phyloP scores from a whole-genome alignment of 2,329 filamentous ascomycete genomes.

The Hortaea sp. region DNA sequence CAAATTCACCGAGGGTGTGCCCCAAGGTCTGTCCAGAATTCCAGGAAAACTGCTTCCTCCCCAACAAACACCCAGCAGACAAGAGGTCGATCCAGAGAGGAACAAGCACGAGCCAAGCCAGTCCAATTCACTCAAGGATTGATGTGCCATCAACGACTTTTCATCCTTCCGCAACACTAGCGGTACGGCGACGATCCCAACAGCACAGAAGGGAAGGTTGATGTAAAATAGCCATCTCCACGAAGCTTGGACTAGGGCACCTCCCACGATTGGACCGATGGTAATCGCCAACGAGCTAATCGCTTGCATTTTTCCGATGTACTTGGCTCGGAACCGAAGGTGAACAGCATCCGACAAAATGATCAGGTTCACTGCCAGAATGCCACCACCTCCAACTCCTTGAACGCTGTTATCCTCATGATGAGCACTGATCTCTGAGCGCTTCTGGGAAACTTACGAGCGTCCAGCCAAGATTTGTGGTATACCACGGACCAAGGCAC shows the following conservation, averaged over 20 bases:
- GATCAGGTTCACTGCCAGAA: conserved; percentile 33
- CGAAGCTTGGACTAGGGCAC: conserved; percentile 11
- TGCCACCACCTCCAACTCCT: conserved; percentile 38
- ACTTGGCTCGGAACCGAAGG: conserved; percentile 14
- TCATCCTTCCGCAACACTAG: conserved; percentile 38
- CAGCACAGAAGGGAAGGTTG: conserved; percentile 27
- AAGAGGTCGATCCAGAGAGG: conserved; percentile 14
- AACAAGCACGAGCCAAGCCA: conserved; percentile 16
- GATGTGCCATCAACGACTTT: conserved; percentile 4
- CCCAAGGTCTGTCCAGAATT: conserved; percentile 1
- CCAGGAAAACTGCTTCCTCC: conserved; percentile 29
- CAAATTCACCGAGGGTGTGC: no score
- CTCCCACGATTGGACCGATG: conserved; percentile 26
- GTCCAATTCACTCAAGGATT: conserved; percentile 13
- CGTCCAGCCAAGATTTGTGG: conserved; percentile 33
- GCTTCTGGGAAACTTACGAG: conserved; percentile 4
- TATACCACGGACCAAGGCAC: conserved; percentile 29
- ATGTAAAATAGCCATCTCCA: conserved; percentile 32
- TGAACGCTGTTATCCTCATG: conserved; percentile 22
- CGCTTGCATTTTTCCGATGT: conserved; percentile 14
- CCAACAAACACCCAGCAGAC: conserved; percentile 25
- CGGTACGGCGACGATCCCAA: conserved; percentile 22
- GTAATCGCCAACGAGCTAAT: conserved; percentile 26
- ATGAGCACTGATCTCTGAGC: no score
- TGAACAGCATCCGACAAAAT: conserved; percentile 33